A percentile compares a stretch with the other conserved stretches of the same genome.
These are phyloP conservation scores for Achaetomium macrosporum DNA, from an alignment of 2,329 filamentous ascomycete species.

Conservation along the genomic window DNA sequence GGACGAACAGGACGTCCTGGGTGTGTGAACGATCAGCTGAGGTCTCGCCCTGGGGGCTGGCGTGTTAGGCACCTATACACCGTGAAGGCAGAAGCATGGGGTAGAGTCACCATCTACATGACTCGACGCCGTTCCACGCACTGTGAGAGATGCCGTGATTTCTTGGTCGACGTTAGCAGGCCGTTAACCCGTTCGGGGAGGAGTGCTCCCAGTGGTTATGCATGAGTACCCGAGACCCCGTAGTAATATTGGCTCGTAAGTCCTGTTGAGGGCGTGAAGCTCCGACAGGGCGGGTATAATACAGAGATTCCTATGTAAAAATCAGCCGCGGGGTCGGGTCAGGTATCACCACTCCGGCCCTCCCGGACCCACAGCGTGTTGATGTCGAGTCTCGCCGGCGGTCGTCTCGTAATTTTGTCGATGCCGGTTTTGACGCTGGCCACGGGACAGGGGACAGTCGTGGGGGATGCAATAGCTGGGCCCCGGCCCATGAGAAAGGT, in stretches of 20 bases:
- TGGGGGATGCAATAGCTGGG: slow-evolving; percentile 3
- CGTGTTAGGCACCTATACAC: slow-evolving; percentile 32
- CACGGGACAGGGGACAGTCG: slow-evolving; percentile 24
- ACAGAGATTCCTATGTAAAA: slow-evolving; percentile 41
- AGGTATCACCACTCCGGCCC: slow-evolving; percentile 41
- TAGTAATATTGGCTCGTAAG: slow-evolving; percentile 45
- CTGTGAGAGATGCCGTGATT: slow-evolving; percentile 31
- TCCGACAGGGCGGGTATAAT: slow-evolving; percentile 39
- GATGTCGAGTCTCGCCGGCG: slow-evolving; percentile 43
- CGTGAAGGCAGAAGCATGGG: slow-evolving; percentile 42
- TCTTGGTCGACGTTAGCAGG: slow-evolving; percentile 21
- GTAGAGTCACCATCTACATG: slow-evolving; percentile 31
- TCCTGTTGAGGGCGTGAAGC: slow-evolving; percentile 37
- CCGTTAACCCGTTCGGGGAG: slow-evolving; percentile 2
- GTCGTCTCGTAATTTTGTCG: slow-evolving; percentile 32
- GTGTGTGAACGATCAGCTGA: slow-evolving; percentile 8
- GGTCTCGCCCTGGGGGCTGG: not conserved
- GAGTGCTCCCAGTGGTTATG: not conserved
- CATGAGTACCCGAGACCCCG: slow-evolving; percentile 39
- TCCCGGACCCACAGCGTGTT: slow-evolving; percentile 37
- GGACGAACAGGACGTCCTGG: slow-evolving; percentile 44
- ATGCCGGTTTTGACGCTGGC: slow-evolving; percentile 36
- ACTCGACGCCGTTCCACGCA: slow-evolving; percentile 32
- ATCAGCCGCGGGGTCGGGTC: slow-evolving; percentile 12
- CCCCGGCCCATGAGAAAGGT: slow-evolving; percentile 11